Evolutionary conservation across 2,329 filamentous ascomycete species (phyloP).

Genomic region (Aspergillus terreus): DNA sequence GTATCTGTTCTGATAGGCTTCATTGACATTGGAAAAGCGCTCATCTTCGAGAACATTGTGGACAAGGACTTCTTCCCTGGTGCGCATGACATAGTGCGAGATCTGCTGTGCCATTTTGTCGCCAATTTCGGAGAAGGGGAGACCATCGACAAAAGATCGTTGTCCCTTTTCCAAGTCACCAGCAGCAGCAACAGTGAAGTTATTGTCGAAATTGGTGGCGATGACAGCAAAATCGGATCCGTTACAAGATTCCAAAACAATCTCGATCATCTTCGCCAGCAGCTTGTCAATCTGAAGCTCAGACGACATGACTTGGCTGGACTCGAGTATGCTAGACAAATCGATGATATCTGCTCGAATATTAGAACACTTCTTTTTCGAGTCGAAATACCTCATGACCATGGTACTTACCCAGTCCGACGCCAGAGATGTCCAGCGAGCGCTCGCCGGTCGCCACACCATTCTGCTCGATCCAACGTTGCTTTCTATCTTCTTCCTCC

Average conservation of each 20-base stretch:
- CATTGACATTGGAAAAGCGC: slow-evolving; percentile 59
- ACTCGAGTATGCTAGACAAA: slow-evolving; percentile 60
- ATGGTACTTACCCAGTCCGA: slow-evolving; percentile 33
- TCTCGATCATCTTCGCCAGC: slow-evolving; percentile 60
- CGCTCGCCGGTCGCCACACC: slow-evolving; percentile 35
- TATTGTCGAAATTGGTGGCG: slow-evolving; percentile 56
- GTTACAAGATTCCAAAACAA: slow-evolving; percentile 62
- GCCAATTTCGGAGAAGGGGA: slow-evolving; percentile 55
- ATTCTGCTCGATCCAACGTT: slow-evolving; percentile 42
- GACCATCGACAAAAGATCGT: slow-evolving; percentile 51
- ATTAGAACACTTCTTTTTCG: slow-evolving; percentile 28
- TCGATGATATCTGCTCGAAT: slow-evolving; percentile 59
- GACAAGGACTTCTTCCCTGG: slow-evolving; percentile 60
- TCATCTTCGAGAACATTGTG: slow-evolving; percentile 63
- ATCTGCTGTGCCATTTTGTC: slow-evolving; percentile 60
- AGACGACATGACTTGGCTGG: slow-evolving; percentile 62
- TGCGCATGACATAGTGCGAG: slow-evolving; percentile 59
- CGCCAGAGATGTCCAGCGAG: slow-evolving; percentile 40
- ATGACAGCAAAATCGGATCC: slow-evolving; percentile 58
- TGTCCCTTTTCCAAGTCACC: slow-evolving; percentile 55
- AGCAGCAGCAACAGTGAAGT: slow-evolving; percentile 60
- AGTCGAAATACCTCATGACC: neutral
- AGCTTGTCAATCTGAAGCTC: slow-evolving; percentile 62
- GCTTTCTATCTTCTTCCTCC: slow-evolving; percentile 39
- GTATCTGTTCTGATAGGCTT: slow-evolving; percentile 53